These are phyloP conservation scores for Kazachstania taianensis DNA, from an alignment of 805 yeast genomes.

Conservation along the genomic window DNA sequence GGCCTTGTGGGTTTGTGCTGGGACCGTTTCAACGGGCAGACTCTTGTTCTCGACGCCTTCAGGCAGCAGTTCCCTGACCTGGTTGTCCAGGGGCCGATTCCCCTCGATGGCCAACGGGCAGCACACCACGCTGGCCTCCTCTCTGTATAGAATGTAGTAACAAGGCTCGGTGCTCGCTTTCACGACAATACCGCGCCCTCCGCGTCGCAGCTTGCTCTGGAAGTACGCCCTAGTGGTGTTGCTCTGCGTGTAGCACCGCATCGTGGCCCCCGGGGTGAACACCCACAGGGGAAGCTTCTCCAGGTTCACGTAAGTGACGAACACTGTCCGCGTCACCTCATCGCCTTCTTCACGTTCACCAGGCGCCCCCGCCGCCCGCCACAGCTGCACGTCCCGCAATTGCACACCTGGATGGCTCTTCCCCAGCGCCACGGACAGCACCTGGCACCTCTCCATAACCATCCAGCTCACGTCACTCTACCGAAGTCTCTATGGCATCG, in stretches of 20 bases:
- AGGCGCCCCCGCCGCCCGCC: slow-evolving; percentile 9
- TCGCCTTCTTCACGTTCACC: neutral
- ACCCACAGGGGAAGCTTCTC: slow-evolving; percentile 24
- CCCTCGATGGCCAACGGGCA: neutral
- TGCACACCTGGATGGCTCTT: slow-evolving; percentile 11
- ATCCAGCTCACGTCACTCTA: neutral
- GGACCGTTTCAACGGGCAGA: slow-evolving; percentile 14
- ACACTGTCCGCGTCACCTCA: too few relatives aligned
- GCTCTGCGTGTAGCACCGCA: slow-evolving; percentile 19
- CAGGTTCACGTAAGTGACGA: slow-evolving; percentile 17
- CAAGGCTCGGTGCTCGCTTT: neutral
- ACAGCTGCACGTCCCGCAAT: slow-evolving; percentile 23
- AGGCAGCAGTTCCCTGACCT: neutral
- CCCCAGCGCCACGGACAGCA: slow-evolving; percentile 18
- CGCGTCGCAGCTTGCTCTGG: slow-evolving; percentile 17
- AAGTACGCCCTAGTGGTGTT: slow-evolving; percentile 22
- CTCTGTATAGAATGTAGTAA: neutral
- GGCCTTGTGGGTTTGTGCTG: neutral
- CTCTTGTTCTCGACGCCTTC: slow-evolving; percentile 10
- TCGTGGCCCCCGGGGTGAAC: slow-evolving; percentile 1
- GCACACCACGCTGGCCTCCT: neutral
- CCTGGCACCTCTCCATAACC: slow-evolving; percentile 7
- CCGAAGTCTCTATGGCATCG: neutral
- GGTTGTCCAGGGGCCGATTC: neutral
- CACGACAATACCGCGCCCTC: slow-evolving; percentile 16